These are phyloP conservation scores for Aspergillus brasiliensis DNA, from an alignment of 2,329 filamentous ascomycete species.

Conservation along the genomic window DNA sequence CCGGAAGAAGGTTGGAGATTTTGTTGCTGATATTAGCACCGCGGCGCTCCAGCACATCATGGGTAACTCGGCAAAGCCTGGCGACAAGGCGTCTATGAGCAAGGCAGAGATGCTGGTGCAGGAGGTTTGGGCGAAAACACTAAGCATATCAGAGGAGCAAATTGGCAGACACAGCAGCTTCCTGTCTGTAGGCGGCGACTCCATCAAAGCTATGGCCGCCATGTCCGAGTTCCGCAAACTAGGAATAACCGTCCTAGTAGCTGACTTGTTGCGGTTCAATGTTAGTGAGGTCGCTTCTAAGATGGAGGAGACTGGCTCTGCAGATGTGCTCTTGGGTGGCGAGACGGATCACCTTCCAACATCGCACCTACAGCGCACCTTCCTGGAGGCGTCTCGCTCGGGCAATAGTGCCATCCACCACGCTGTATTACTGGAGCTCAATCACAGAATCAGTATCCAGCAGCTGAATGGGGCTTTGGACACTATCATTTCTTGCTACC, in stretches of 20 bases:
- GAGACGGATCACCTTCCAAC: not conserved
- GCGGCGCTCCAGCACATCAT: not conserved
- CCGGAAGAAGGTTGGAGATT: slow-evolving; percentile 4
- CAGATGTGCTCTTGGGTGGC: not conserved
- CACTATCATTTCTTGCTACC: not conserved
- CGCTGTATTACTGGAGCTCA: not conserved
- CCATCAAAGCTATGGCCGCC: slow-evolving; percentile 12
- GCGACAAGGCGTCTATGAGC: not conserved
- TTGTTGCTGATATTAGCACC: slow-evolving; percentile 7
- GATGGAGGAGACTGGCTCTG: not conserved
- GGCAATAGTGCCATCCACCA: not conserved
- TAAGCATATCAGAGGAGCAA: not conserved
- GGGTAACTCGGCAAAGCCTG: not conserved
- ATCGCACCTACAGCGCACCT: not conserved
- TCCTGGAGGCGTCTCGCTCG: not conserved
- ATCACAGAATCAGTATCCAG: not conserved
- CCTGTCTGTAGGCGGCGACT: slow-evolving; percentile 7
- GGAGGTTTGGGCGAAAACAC: not conserved
- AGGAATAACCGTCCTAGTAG: not conserved
- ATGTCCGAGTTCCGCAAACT: not conserved
- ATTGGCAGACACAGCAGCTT: slow-evolving; percentile 4
- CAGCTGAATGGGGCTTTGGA: not conserved
- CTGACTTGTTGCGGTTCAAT: not conserved
- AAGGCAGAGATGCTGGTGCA: not conserved
- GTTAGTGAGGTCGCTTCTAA: not conserved